Evolutionary conservation across 176 grass and related monocot species (phyloP), one percentile per base, ranked within the genome.

Genomic region (Aegilops umbellulata): DNA sequence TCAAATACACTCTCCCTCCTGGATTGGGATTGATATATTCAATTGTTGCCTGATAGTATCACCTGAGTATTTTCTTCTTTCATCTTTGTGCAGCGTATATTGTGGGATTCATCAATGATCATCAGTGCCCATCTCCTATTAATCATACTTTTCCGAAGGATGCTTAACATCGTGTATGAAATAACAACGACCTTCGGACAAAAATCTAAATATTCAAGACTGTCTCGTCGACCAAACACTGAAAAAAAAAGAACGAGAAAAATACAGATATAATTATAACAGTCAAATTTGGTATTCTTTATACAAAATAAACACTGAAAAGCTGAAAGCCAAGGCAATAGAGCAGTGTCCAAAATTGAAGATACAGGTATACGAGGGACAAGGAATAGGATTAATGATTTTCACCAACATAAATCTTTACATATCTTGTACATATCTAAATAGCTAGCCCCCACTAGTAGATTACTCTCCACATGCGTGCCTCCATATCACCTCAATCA

Each of bases 21-120:
- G 29, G 58, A 71, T 73, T 87, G 10, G 57, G 15, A 22, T 32
- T 73, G 30, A 72, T 27, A 68, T 23, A 87, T 65, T 49, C 58
- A 3, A 86, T 27, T 27, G 42, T 78, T 79, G 61, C 67, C 35
- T 67, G 22, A 27, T 60, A 32, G 31, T 51, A 82, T 74, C 88
- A 98, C 95, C 91, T 95, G 91, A 60, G 89, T 68, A 86, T 88
- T 94, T 82, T 98, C 91, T 39, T 85, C 27, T 85, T 79, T 89
- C 14, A 86, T 86, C 83, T 79, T 87, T 55, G 93, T 95, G 88
- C 95, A 98, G 60, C 95, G 95, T 89, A 98, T 83, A 74, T 98
- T 98, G 75, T 98, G 95, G 25, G 95, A 98, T 93, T 98, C 95
- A 84, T 98, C 95, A 82, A 95, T 57, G 75, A 98, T 95, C 91